Evolutionary conservation across 2,329 filamentous ascomycete species (phyloP), one percentile per base, ranked within the genome.

Genomic region (Xylaria multiplex): DNA sequence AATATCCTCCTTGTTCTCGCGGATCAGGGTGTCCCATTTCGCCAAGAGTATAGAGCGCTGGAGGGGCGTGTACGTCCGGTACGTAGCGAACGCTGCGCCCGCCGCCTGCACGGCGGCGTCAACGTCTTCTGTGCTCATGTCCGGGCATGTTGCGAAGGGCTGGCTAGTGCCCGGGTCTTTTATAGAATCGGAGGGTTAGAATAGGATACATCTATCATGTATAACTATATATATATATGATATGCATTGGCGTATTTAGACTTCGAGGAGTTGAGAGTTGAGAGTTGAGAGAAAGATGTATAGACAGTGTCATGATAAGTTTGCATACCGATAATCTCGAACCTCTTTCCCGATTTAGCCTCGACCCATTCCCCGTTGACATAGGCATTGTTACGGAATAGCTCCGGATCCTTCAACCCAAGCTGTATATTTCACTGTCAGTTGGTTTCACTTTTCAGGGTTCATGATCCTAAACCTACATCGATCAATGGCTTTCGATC

Each of bases 21-120:
- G 83, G 69, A 91, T 90, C 62, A 91, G 80, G 3, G 82, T 76
- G 76, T 91, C 86, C 88, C 89, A 91, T 76, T 87, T 87, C 61
- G 89, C 77, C 9, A 92, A 79, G 77, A 86, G 84, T 71, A 90
- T 84, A 1, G 89, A 88, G 59, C 89, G 84, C 59, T 82, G 81
- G 16, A 87, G 82, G 0, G 90, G 88, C 69, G 85, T 90, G 61
- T 84, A 77, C 68, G 87, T 88, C 64, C 81, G 83, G 78, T 86
- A 92, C 22, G 78, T 78, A 68, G 87, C 78, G 71, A 91, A 91
- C 3, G 87, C 86, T n/a, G 79, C 78, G 65, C 90, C 81, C 0
- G 89, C 85, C 48, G 84, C 82, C 71, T 86, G 78, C 6, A 91
- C 87, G 1, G 88, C 85, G 4, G 76, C 77, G 65, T 89, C 85